Conservation (phyloP, 345 rosid genomes). For the Eucalyptus melliodora region DNA sequence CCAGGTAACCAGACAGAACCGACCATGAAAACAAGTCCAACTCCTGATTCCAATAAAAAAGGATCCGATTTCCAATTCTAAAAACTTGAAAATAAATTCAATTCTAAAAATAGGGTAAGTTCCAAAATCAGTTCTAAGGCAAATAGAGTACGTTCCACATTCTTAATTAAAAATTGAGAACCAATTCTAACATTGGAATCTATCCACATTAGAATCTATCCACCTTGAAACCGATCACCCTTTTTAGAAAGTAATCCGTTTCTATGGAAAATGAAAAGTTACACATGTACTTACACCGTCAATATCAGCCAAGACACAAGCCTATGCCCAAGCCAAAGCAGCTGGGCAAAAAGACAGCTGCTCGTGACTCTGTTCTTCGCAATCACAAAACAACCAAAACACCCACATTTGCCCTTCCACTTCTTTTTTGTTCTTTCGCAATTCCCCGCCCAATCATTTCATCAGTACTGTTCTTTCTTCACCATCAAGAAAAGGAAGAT, state of each 20-base stretch:
- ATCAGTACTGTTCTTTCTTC: neutral
- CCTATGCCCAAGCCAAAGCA: neutral
- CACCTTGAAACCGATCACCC: accelerated
- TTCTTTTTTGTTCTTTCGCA: neutral
- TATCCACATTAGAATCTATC: neutral
- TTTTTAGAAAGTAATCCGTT: neutral
- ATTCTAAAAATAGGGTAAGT: neutral
- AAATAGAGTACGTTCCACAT: accelerated
- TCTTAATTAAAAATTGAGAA: neutral
- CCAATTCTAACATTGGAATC: neutral
- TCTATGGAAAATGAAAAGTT: neutral
- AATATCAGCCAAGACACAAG: neutral
- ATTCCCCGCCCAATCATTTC: neutral
- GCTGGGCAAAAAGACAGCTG: neutral
- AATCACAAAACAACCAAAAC: neutral
- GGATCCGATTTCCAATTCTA: neutral
- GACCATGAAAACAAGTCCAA: neutral
- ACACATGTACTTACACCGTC: neutral
- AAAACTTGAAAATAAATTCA: neutral
- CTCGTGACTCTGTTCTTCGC: neutral
- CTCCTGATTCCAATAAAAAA: neutral
- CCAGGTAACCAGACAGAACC: neutral
- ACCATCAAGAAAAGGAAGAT: neutral
- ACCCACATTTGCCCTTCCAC: neutral
- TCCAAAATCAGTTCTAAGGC: neutral